Conservation (phyloP, 331 rosid species). For the Prunus yedoensis region DNA sequence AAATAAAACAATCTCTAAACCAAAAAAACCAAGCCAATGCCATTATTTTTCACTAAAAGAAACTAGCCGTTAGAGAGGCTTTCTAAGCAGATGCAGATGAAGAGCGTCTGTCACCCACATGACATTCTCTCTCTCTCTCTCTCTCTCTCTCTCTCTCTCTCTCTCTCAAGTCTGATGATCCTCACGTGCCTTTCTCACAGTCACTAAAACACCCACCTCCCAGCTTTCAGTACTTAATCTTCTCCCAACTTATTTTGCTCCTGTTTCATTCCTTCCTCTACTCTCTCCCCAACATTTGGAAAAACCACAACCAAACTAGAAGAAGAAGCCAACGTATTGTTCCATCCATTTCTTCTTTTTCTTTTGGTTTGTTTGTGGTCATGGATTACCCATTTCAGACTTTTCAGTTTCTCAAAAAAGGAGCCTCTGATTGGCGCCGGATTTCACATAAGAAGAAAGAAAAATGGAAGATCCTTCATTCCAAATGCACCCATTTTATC, state of each 20-base stretch:
- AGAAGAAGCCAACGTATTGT: too few relatives aligned
- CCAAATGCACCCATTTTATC: slow-evolving; percentile 3
- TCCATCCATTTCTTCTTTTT: neutral
- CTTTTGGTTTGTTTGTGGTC: slow-evolving; percentile 1
- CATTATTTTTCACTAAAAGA: neutral
- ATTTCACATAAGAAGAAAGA: slow-evolving; percentile 36
- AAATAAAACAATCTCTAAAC: too few relatives aligned
- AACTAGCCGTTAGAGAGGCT: slow-evolving; percentile 77
- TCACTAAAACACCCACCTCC: slow-evolving; percentile 23
- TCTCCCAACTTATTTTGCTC: slow-evolving; percentile 17
- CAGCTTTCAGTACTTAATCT: slow-evolving; percentile 37
- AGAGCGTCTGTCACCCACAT: slow-evolving; percentile 49
- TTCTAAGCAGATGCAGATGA: slow-evolving; percentile 17
- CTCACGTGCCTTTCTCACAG: slow-evolving; percentile 54
- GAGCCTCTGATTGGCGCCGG: slow-evolving; percentile 26
- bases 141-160: slow-evolving; percentile 39
- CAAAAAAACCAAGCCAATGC: neutral
- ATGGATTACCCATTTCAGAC: slow-evolving; percentile 30
- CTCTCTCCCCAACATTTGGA: neutral
- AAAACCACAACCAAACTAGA: neutral
- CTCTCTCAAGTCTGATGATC: slow-evolving; percentile 27
- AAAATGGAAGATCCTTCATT: slow-evolving; percentile 38
- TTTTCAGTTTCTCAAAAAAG: slow-evolving; percentile 22
- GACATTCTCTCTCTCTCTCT: slow-evolving; percentile 44
- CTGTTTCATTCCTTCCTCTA: slow-evolving; percentile 24